Base-by-base conservation (phyloP, 2,329 filamentous ascomycete species). In the Paracoccidioides lutzii region DNA sequence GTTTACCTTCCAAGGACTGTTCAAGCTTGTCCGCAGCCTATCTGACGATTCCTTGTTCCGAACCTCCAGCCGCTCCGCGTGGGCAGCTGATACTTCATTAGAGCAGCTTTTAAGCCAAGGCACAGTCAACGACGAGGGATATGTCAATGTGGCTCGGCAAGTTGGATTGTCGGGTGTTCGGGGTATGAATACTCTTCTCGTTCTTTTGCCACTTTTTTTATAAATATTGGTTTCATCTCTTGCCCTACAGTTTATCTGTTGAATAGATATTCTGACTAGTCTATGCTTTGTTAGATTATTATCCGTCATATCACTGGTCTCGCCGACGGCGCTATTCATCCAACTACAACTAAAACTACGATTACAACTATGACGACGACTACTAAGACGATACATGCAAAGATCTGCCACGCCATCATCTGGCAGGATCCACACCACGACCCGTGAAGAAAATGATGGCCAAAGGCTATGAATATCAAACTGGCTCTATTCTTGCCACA, bases 81-180 rank as follows among this genome's bases (percentile, higher is more conserved):
- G 74, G 74, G 62, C 73, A 48, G 48, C 57, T 10, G 68, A 72
- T 32, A 57, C 61, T 6, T 55, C 61, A 5, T 58, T 67, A 14
- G 7, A 30, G 22, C 9, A 64, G 6, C 62, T 75, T 53, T 63
- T 66, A 43, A 61, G 61, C 9, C 53, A 56, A 3, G 69, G 66
- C 5, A 55, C 54, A 35, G n/a, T 65, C 33, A 66, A 63, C 49
- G 59, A 60, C 8, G 73, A 74, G 28, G 73, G 73, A 30, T 76
- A 76, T 59, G 53, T 76, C 53, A 77, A 77, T 59, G 70, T 77
- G 10, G 73, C 67, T 3, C 59, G 60, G 2, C 67, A 72, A 43
- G 64, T 76, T 59, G 74, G 73, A 32, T 59, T 76, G 48, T 70
- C 69, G 22, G 61, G 65, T 37, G 54, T 62, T 57, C 67, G 71